A percentile compares a stretch with the other conserved stretches of the same genome.
Evolutionary conservation across 2,329 filamentous ascomycete species (phyloP).

Genomic region (Dactylellina haptotyla): DNA sequence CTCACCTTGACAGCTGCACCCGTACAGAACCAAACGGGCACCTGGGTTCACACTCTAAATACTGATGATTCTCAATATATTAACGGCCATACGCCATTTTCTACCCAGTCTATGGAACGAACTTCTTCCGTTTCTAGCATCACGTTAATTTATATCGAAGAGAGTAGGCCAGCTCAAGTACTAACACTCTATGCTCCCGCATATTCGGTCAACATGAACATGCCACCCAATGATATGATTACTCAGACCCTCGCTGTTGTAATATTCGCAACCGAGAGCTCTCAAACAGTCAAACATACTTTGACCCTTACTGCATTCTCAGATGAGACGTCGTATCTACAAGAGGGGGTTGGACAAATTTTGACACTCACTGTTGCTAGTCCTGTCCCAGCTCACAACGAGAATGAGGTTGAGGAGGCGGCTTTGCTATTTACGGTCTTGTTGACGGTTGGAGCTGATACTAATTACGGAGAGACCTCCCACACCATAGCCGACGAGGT

Average conservation of each 20-base stretch:
- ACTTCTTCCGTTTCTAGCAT: not conserved
- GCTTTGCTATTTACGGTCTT: not conserved
- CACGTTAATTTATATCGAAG: not conserved
- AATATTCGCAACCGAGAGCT: not conserved
- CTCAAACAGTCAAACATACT: not conserved
- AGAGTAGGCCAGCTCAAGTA: not conserved
- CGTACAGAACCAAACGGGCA: not conserved
- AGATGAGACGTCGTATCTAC: not conserved
- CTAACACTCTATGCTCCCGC: not conserved
- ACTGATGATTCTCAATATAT: not conserved
- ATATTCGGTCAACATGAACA: not conserved
- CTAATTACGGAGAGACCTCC: not conserved
- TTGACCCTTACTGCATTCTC: constrained; percentile 1
- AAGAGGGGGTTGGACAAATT: not conserved
- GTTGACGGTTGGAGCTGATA: not conserved
- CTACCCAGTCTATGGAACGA: not conserved
- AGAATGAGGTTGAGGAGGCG: not conserved
- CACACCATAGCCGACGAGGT: not conserved
- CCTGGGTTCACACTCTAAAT: not conserved
- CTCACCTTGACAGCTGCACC: not conserved
- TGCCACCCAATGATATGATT: not conserved
- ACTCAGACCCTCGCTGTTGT: constrained; percentile 4
- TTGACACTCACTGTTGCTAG: not conserved
- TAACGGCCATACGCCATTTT: not conserved
- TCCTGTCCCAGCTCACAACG: not conserved